A percentile compares a stretch with the other conserved stretches of the same genome.
These are phyloP conservation scores for Prunus armeniaca DNA, from an alignment of 306 rosid genomes.

Conservation along the genomic window DNA sequence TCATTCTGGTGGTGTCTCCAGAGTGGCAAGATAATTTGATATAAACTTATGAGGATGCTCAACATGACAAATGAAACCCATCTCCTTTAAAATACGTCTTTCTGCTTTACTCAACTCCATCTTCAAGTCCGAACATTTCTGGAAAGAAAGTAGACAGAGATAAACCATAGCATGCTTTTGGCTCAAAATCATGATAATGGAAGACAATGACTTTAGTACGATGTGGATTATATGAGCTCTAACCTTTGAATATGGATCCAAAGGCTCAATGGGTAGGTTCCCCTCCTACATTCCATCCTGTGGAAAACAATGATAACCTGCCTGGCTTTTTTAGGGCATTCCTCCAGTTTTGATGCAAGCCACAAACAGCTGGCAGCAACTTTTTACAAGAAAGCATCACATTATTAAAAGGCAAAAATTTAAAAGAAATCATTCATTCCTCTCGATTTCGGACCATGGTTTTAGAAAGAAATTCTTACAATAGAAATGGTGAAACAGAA, in stretches of 20 bases:
- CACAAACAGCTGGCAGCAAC: too few relatives aligned
- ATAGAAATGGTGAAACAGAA: constrained; percentile 86
- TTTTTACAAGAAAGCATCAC: too few relatives aligned
- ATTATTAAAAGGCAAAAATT: too few relatives aligned
- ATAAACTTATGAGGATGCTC: constrained; percentile 97
- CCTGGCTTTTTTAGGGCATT: too few relatives aligned
- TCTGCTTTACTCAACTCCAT: constrained; percentile 89
- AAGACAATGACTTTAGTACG: neutral
- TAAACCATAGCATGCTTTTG: neutral
- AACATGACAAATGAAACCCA: constrained; percentile 98
- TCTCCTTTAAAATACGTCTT: constrained; percentile 94
- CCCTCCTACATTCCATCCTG: constrained; percentile 57
- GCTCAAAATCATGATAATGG: neutral
- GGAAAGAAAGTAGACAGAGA: constrained; percentile 22
- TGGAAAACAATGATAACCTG: too few relatives aligned
- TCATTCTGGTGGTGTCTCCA: constrained; percentile 68
- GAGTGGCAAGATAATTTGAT: constrained; percentile 90
- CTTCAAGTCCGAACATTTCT: constrained; percentile 82
- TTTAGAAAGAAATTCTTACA: too few relatives aligned
- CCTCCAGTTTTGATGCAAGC: too few relatives aligned
- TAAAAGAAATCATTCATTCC: too few relatives aligned
- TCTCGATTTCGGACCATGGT: too few relatives aligned
- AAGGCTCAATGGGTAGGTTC: constrained; percentile 64
- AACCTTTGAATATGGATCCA: constrained; percentile 81
- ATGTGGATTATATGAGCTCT: constrained; percentile 17